A percentile compares a stretch with the other conserved stretches of the same genome.
Conservation (phyloP, 1,284 basidiomycete genomes). For the Ustilago nuda region DNA sequence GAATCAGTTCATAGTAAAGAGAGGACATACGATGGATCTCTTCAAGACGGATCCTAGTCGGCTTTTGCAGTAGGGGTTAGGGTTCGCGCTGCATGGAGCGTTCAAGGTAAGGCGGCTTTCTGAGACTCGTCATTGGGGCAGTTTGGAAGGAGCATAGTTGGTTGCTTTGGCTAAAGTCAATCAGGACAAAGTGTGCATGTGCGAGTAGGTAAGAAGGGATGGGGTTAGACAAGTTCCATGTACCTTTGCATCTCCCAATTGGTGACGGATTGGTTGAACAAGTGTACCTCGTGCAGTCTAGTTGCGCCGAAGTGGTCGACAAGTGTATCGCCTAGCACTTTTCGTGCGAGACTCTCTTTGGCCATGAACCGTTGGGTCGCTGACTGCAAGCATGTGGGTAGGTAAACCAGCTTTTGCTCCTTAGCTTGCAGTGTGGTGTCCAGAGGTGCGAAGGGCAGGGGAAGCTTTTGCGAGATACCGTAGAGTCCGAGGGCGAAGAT, state of each 20-base stretch:
- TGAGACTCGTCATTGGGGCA: too few relatives aligned
- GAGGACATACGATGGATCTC: too few relatives aligned
- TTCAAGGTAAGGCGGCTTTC: too few relatives aligned
- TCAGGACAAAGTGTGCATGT: too few relatives aligned
- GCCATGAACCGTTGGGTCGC: constrained; percentile 85
- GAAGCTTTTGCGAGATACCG: constrained; percentile 82
- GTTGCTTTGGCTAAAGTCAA: too few relatives aligned
- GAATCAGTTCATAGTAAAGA: too few relatives aligned
- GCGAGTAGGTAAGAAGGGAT: too few relatives aligned
- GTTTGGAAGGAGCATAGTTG: too few relatives aligned
- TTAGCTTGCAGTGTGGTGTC: constrained; percentile 32
- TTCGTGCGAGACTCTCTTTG: constrained; percentile 81
- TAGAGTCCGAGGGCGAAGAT: constrained; percentile 87
- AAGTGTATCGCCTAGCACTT: constrained; percentile 86
- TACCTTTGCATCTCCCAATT: constrained; percentile 85
- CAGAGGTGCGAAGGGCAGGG: constrained; percentile 80
- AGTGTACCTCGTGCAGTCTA: constrained; percentile 84
- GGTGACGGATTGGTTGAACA: constrained; percentile 90
- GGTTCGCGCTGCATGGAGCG: too few relatives aligned
- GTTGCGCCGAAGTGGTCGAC: constrained; percentile 95
- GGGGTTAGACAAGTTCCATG: constrained; percentile 45
- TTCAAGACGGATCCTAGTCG: too few relatives aligned
- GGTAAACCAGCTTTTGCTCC: constrained; percentile 61
- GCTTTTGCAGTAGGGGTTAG: too few relatives aligned
- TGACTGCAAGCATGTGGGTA: constrained; percentile 79